Base-by-base conservation (phyloP, 2,329 filamentous ascomycete species). In the Zarea fungicola region DNA sequence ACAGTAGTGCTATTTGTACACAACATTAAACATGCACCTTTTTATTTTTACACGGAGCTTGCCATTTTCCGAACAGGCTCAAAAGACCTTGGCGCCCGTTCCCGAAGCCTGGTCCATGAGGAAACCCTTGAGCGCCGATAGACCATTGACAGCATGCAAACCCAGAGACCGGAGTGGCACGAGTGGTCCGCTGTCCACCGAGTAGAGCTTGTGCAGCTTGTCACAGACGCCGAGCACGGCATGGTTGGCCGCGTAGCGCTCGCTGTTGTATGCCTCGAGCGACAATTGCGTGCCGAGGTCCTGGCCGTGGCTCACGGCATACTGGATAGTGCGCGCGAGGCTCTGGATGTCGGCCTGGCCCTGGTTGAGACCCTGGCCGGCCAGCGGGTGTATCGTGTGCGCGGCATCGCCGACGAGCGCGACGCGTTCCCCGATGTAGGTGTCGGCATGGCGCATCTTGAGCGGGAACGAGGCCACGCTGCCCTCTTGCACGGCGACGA, bases 331-430 rank as follows among this genome's bases (percentile, higher is more conserved):
- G 54, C 76, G 77, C 6, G 84, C 82, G 0, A 99, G 78, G 46
- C 86, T 85, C 59, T 89, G 84, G 1, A 93, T 87, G 63, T 99
- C 93, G 16, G 83, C 90, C 54, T 97, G 85, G 2, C 93, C 93
- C 59, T 95, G 87, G 62, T 99, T 99, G 13, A 99, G 75, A 1
- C 93, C 93, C 67, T 97, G 93, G 1, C 93, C 93, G 1, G 89
- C 93, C 4, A 99, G 83, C 0, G 93, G 93, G 65, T 99, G 93
- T 55, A 96, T 84, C 1, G 91, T 95, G 65, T 99, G 93, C 7
- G 93, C 93, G 1, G 93, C 93, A 56, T 99, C 93, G 52, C 93
- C 93, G 29, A 99, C 82, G 1, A 99, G 79, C 1, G 91, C 93
- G 8, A 96, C 75, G n/a, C 93, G 85, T 60, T 96, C 89, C 32